Conservation (phyloP, 2,329 filamentous ascomycete species). For the Xylaria digitata region DNA sequence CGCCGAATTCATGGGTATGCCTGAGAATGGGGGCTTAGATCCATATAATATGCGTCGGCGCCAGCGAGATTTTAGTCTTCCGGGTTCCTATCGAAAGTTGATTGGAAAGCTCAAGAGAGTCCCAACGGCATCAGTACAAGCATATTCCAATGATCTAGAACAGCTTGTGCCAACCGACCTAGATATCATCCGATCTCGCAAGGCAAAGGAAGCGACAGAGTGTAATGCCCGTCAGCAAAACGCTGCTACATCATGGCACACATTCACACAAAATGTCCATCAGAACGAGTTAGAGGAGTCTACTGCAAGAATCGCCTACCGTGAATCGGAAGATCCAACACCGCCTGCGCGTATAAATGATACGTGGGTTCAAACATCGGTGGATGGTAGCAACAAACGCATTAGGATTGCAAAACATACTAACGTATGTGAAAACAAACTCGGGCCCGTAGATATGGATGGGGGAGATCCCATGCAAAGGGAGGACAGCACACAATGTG, state of each 20-base stretch:
- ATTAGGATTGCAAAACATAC: conserved; percentile 51
- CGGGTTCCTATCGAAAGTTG: conserved; percentile 87
- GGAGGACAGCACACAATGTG: conserved; percentile 3
- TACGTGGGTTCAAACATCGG: conserved; percentile 55
- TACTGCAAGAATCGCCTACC: conserved; percentile 45
- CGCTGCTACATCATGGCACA: conserved; percentile 42
- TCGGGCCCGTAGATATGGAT: conserved; percentile 8
- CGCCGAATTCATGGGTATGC: conserved; percentile 82
- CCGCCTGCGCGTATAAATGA: conserved; percentile 51
- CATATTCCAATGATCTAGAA: conserved; percentile 77
- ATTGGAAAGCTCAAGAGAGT: conserved; percentile 76
- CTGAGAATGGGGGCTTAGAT: conserved; percentile 81
- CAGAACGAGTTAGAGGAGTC: conserved; percentile 43
- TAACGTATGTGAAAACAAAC: conserved; percentile 21
- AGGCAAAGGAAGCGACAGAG: conserved; percentile 45
- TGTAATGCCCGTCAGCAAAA: conserved; percentile 41
- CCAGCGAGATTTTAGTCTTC: conserved; percentile 88
- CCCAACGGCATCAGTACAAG: conserved; percentile 74
- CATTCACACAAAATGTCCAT: conserved; percentile 44
- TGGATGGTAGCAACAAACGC: conserved; percentile 56
- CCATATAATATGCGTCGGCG: conserved; percentile 87
- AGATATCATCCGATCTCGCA: conserved; percentile 69
- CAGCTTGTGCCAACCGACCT: conserved; percentile 92
- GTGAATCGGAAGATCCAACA: conserved; percentile 43
- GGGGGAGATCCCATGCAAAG: conserved; percentile 32